Evolutionary conservation across 164 flowering plant species (phyloP).

Genomic region (Pachysandra terminalis): DNA sequence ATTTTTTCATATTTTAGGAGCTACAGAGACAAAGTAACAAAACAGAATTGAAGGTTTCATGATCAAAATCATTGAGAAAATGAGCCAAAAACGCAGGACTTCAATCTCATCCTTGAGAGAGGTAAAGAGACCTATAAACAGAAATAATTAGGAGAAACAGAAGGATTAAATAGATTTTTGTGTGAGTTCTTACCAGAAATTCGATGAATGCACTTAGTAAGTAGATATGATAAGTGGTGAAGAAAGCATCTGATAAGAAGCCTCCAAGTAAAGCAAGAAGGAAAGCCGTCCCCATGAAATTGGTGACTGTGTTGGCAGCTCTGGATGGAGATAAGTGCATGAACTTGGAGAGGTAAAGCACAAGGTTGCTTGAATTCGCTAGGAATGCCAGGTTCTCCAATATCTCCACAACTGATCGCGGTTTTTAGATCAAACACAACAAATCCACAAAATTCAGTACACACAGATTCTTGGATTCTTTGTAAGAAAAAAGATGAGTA

Average conservation of each 20-base stretch:
- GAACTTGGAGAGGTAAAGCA: conserved; percentile 53
- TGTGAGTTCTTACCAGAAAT: conserved; percentile 44
- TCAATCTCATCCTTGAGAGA: no score
- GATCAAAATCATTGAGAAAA: not conserved
- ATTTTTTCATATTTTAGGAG: no score
- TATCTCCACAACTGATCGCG: conserved; percentile 63
- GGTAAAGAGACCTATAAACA: no score
- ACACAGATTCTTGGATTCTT: no score
- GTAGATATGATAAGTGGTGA: conserved; percentile 59
- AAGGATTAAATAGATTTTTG: not conserved
- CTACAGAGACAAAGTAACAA: conserved; percentile 10
- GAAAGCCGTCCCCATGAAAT: conserved; percentile 92
- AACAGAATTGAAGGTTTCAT: not conserved
- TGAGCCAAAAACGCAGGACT: no score
- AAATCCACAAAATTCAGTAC: no score
- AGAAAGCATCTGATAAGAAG: conserved; percentile 69
- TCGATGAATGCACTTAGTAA: conserved; percentile 62
- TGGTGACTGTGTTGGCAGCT: conserved; percentile 71
- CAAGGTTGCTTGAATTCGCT: conserved; percentile 83
- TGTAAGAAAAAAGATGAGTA: no score
- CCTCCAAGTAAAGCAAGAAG: conserved; percentile 85
- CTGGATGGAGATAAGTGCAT: conserved; percentile 67
- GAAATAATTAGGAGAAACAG: not conserved
- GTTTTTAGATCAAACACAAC: not conserved
- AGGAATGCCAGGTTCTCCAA: conserved; percentile 81